phyloP scores from a whole-genome alignment of 2,329 filamentous ascomycete genomes.

The Chalaropsis ovoidea region DNA sequence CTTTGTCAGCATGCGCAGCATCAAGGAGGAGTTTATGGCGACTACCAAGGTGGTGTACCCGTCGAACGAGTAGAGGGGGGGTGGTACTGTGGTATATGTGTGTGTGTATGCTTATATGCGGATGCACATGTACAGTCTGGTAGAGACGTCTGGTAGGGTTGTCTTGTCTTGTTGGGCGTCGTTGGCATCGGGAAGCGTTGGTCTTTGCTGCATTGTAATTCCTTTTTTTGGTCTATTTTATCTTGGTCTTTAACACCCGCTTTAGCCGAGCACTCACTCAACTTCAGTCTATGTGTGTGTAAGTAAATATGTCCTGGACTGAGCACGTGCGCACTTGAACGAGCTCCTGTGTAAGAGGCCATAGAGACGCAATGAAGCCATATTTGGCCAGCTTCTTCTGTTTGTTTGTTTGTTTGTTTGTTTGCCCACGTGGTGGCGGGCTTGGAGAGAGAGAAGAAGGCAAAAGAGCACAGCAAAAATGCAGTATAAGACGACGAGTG shows the following conservation, averaged over 20 bases:
- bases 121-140: no score
- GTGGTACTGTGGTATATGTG: not conserved
- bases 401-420: no score
- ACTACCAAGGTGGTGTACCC: constrained; percentile 57
- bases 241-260: not conserved
- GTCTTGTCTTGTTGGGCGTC: constrained; percentile 5
- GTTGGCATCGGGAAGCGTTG: constrained; percentile 13
- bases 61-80: constrained; percentile 49
- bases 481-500: no score
- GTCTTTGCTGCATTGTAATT: constrained; percentile 10
- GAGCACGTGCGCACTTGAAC: constrained; percentile 5
- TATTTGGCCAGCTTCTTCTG: no score
- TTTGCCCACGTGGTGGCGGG: not conserved
- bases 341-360: not conserved
- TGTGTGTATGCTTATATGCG: no score
- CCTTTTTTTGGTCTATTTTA: constrained; percentile 12
- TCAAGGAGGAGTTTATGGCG: constrained; percentile 65
- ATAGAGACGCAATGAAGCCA: not conserved
- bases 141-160: not conserved
- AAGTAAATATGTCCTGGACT: not conserved
- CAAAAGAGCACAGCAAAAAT: not conserved
- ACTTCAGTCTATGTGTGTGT: not conserved
- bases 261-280: not conserved
- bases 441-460: not conserved
- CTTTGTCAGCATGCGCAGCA: constrained; percentile 56